Evolutionary conservation across 176 grass and related monocot species (phyloP).

Genomic region (Oryza coarctata): DNA sequence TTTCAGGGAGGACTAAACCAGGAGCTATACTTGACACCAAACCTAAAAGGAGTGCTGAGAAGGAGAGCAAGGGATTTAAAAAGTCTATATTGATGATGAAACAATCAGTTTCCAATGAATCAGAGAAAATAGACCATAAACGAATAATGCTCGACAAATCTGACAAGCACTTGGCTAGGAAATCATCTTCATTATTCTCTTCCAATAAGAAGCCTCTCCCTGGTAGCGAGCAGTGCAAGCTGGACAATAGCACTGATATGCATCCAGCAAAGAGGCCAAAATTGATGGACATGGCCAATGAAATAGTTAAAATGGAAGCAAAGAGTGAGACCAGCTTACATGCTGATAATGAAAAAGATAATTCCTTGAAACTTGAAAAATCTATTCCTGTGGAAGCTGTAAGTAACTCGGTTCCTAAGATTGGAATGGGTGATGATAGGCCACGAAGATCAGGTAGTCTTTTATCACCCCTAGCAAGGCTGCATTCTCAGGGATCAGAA

Average conservation of each 20-base stretch:
- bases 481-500: conserved; percentile 37
- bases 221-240: conserved; percentile 40
- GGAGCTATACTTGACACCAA: conserved; percentile 22
- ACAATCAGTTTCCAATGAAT: conserved; percentile 45
- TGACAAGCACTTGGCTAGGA: conserved; percentile 40
- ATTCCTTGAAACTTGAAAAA: conserved; percentile 45
- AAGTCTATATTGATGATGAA: conserved; percentile 39
- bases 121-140: conserved; percentile 38
- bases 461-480: conserved; percentile 36
- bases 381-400: conserved; percentile 26
- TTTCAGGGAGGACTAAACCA: conserved; percentile 26
- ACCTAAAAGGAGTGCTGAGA: conserved; percentile 34
- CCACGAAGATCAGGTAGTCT: conserved; percentile 16
- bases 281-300: conserved; percentile 34
- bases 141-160: conserved; percentile 32
- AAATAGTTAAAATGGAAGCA: conserved; percentile 35
- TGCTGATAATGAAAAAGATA: conserved; percentile 31
- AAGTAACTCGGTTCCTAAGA: conserved; percentile 35
- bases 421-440: conserved; percentile 21
- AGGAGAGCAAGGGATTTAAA: conserved; percentile 45
- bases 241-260: conserved; percentile 41
- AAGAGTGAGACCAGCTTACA: conserved; percentile 25
- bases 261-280: conserved; percentile 48
- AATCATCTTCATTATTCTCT: conserved; percentile 36
- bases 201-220: conserved; percentile 43